Conservation (phyloP, 2,329 filamentous ascomycete species). For the Pestalotiopsis sp. region DNA sequence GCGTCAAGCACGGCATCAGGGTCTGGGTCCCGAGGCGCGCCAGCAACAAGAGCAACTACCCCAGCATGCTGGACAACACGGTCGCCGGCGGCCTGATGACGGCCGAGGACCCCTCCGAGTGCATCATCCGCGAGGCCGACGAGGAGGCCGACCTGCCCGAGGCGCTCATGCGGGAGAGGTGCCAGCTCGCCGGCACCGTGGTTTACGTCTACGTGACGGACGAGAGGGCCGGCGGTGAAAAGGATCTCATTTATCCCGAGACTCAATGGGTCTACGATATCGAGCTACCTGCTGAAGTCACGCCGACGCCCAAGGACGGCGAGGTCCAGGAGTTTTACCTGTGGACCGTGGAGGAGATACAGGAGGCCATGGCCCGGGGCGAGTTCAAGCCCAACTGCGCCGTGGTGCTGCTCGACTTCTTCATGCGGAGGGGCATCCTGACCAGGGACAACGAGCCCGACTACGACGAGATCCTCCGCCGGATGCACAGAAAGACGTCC, state of each 20-base stretch:
- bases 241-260: conserved; percentile 84
- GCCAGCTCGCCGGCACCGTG: conserved; percentile 67
- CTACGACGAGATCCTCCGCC: conserved; percentile 73
- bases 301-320: conserved; percentile 78
- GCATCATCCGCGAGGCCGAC: conserved; percentile 79
- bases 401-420: conserved; percentile 83
- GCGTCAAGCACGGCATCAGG: conserved; percentile 59
- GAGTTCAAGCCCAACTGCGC: conserved; percentile 95
- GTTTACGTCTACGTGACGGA: conserved; percentile 86
- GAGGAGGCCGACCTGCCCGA: conserved; percentile 87
- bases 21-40: conserved; percentile 86
- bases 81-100: conserved; percentile 84
- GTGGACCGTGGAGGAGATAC: conserved; percentile 75
- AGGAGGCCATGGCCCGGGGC: conserved; percentile 67
- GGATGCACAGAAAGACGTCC: conserved; percentile 77
- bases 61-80: conserved; percentile 92
- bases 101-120: conserved; percentile 79
- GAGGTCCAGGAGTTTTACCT: conserved; percentile 88
- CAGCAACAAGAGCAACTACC: conserved; percentile 80
- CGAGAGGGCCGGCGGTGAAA: conserved; percentile 76
- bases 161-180: conserved; percentile 63
- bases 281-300: conserved; percentile 68
- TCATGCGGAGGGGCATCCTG: conserved; percentile 81
- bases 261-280: conserved; percentile 91
- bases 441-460: conserved; percentile 78